Evolutionary conservation across 176 grass and related monocot species (phyloP), one percentile per base, ranked within the genome.

Genomic region (Puccinellia tenuiflora): DNA sequence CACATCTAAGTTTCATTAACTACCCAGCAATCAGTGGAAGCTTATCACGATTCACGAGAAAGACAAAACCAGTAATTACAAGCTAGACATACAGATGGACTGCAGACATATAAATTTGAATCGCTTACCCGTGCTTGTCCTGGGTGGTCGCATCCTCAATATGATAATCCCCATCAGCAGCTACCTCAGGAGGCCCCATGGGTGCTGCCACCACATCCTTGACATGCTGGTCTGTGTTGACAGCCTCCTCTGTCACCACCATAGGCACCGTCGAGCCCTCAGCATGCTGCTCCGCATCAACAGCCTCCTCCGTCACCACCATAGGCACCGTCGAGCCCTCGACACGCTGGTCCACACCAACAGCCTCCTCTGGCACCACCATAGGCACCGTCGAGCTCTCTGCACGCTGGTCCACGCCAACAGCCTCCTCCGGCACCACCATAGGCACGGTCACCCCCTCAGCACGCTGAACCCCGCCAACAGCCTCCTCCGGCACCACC

Each of bases 41-140:
- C 68, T 28, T 46, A 13, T 16, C 0, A 6, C 7, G 68, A 72
- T 2, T 42, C 0, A 9, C 5, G 66, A 69, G 16, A 73, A 73
- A 14, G 69, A 47, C 15, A 46, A 18, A 16, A 18, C 22, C 37
- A 25, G n/a, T 42, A 42, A 22, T 39, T 6, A 51, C 69, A 77
- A 79, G 56, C 22, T 25, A 31, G 2, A 14, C 29, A 39, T 68
- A 57, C 21, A 83, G 35, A 79, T 13, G 24, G 29, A 59, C 8
- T 37, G 7, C 20, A 66, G 22, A 12, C 1, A 21, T 34, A 35
- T 26, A 77, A 72, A 73, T 45, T 71, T 9, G 39, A 68, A 67
- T 84, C 25, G 3, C 79, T 84, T 88, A 96, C 93, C 26, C 88
- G 6, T 88, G 62, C 82, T 86, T 75, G 35, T 86, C 83, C 68